These are phyloP conservation scores for Boletus huronensis DNA, from an alignment of 768 basidiomycete species.

Conservation along the genomic window DNA sequence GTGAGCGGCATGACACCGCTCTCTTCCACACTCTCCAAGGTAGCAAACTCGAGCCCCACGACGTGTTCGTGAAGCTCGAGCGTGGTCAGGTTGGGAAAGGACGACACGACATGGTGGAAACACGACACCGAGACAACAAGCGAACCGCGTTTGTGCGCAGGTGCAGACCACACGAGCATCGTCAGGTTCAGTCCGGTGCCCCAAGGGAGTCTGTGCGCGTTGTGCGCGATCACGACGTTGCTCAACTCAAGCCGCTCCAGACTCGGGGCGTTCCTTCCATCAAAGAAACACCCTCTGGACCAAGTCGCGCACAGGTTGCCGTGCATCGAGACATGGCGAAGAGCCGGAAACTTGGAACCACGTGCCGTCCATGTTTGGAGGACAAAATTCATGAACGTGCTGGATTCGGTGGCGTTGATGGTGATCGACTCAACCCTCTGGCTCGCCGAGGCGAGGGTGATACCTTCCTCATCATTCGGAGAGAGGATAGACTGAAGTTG, in stretches of 20 bases:
- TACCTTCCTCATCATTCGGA: not conserved
- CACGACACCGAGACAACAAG: conserved; percentile 12
- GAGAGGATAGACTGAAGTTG: conserved; percentile 18
- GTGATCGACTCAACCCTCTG: conserved; percentile 14
- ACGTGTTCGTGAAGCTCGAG: conserved; percentile 19
- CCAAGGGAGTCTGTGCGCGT: conserved; percentile 7
- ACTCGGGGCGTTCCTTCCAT: conserved; percentile 11
- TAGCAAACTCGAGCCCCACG: conserved; percentile 8
- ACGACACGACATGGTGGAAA: conserved; percentile 18
- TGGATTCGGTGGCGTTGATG: conserved; percentile 16
- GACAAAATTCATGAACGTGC: conserved; percentile 16
- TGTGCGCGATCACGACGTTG: conserved; percentile 16
- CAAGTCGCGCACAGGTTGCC: conserved; percentile 17
- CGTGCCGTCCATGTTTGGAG: conserved; percentile 18
- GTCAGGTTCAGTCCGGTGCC: conserved; percentile 15
- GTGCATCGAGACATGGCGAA: conserved; percentile 9
- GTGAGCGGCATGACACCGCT: conserved; percentile 5
- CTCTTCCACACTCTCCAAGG: conserved; percentile 1
- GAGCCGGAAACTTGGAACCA: conserved; percentile 9
- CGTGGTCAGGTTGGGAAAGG: conserved; percentile 18
- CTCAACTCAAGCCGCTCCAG: conserved; percentile 16
- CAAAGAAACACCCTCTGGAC: conserved; percentile 20
- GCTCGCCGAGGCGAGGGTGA: conserved; percentile 2
- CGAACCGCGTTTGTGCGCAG: conserved; percentile 3
- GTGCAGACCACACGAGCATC: conserved; percentile 23